A percentile compares a stretch with the other conserved stretches of the same genome.
These are phyloP conservation scores for Pezizomycotina sp. DNA, from an alignment of 2,329 filamentous ascomycete genomes.

Conservation along the genomic window DNA sequence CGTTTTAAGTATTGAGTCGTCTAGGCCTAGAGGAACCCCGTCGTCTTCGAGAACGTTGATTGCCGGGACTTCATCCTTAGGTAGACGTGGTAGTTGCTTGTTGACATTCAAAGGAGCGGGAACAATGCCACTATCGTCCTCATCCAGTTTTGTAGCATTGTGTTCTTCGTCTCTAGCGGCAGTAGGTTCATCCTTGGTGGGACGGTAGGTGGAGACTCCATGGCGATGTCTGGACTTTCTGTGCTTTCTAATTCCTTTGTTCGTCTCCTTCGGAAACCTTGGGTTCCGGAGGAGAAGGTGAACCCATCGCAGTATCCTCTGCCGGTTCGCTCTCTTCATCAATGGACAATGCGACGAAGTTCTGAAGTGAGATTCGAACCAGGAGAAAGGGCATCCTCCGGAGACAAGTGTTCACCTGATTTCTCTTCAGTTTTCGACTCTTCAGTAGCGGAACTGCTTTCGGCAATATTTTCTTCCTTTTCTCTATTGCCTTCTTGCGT, in stretches of 20 bases:
- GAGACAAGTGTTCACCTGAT: no score
- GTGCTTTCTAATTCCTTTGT: no score
- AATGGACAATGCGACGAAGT: slow-evolving; percentile 15
- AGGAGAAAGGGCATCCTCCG: slow-evolving; percentile 11
- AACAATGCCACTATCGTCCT: no score
- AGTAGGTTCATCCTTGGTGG: slow-evolving; percentile 8
- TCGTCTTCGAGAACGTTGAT: no score
- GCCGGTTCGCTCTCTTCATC: no score
- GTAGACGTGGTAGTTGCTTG: slow-evolving; percentile 22
- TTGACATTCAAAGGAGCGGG: slow-evolving; percentile 15
- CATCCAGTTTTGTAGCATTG: slow-evolving; percentile 19
- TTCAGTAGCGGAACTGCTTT: no score
- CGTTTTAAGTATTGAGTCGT: slow-evolving; percentile 8
- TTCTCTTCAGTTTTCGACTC: no score
- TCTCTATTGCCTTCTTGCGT: slow-evolving; percentile 1
- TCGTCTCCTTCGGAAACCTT: slow-evolving; percentile 10
- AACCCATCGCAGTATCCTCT: slow-evolving; percentile 18
- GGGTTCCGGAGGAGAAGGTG: slow-evolving; percentile 12
- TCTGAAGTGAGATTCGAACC: slow-evolving; percentile 9
- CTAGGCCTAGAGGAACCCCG: slow-evolving; percentile 9
- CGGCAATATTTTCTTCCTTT: no score
- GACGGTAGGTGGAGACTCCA: slow-evolving; percentile 14
- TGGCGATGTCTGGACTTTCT: slow-evolving; percentile 13
- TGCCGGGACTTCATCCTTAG: slow-evolving; percentile 17
- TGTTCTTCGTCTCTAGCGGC: slow-evolving; percentile 19